Percentiles rank a stretch among this genome's conserved stretches.
phyloP scores from a whole-genome alignment of 176 grass and related monocot species.

The Eragrostis curvula region DNA sequence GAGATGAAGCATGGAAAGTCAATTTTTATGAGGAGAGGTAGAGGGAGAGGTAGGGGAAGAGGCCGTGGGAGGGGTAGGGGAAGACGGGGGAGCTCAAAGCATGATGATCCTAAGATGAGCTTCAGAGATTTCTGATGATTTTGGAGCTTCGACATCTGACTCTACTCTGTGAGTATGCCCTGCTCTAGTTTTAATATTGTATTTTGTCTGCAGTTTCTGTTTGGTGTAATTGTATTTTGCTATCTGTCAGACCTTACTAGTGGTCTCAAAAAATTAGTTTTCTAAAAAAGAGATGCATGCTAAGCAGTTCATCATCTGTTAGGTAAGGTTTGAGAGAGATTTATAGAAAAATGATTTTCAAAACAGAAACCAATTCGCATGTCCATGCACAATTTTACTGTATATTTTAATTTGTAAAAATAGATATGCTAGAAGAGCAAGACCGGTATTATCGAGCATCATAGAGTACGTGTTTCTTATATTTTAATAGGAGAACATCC shows the following conservation, averaged over 20 bases:
- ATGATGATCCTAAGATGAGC: conserved; percentile 94
- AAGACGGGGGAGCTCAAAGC: conserved; percentile 56
- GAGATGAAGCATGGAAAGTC: conserved; percentile 95
- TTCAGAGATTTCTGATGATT: conserved; percentile 81
- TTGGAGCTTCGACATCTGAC: neutral
- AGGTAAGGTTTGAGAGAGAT: neutral
- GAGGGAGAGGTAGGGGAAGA: conserved; percentile 70
- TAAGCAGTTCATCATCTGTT: neutral
- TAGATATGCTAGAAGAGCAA: neutral
- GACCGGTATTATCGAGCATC: neutral
- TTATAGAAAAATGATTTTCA: neutral
- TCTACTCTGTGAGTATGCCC: neutral
- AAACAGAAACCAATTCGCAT: neutral
- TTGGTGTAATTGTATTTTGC: neutral
- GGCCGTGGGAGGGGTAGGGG: conserved; percentile 49
- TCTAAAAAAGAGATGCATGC: neutral
- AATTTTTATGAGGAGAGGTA: conserved; percentile 63
- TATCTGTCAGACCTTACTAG: neutral
- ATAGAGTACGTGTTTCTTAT: neutral
- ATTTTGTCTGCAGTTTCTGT: neutral
- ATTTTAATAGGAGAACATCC: neutral
- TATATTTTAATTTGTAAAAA: neutral
- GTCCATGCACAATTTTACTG: neutral
- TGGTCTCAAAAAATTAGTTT: neutral
- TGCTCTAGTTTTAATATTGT: neutral